Conservation (phyloP, 768 basidiomycete genomes). For the Nidula microcarpa region DNA sequence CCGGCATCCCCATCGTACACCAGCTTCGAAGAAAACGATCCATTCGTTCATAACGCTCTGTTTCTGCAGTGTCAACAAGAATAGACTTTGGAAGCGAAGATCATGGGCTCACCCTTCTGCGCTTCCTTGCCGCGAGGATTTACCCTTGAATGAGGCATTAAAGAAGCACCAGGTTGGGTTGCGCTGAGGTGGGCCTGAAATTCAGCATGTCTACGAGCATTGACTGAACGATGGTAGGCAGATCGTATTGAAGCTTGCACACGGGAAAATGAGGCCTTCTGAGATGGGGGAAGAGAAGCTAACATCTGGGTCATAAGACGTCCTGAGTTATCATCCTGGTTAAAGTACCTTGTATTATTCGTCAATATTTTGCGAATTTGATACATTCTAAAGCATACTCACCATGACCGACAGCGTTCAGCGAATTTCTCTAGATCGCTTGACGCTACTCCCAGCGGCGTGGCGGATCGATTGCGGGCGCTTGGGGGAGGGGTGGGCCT, state of each 20-base stretch:
- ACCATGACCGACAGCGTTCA: slow-evolving; percentile 78
- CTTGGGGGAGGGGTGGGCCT: slow-evolving; percentile 58
- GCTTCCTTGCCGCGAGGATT: slow-evolving; percentile 63
- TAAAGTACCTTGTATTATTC: slow-evolving; percentile 63
- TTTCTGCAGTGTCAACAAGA: background rate
- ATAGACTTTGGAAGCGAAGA: background rate
- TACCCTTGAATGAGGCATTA: slow-evolving; percentile 70
- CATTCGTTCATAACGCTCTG: slow-evolving; percentile 73
- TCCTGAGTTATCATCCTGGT: slow-evolving; percentile 77
- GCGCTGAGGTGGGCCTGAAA: slow-evolving; percentile 82
- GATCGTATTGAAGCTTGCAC: slow-evolving; percentile 85
- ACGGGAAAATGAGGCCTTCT: slow-evolving; percentile 83
- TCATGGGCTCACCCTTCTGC: slow-evolving; percentile 48
- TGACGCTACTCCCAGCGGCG: slow-evolving; percentile 61
- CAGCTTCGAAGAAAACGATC: slow-evolving; percentile 74
- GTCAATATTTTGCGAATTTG: background rate
- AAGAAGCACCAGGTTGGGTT: slow-evolving; percentile 75
- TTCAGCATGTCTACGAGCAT: slow-evolving; percentile 73
- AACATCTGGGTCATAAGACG: slow-evolving; percentile 81
- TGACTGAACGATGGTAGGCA: slow-evolving; percentile 79
- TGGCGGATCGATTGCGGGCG: slow-evolving; percentile 60
- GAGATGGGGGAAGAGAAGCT: slow-evolving; percentile 74
- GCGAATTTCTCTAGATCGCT: slow-evolving; percentile 79
- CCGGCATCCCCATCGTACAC: slow-evolving; percentile 86
- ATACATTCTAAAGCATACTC: slow-evolving; percentile 12